Evolutionary conservation across 2,329 filamentous ascomycete species (phyloP).

Genomic region (Ceratocystis albifundus): DNA sequence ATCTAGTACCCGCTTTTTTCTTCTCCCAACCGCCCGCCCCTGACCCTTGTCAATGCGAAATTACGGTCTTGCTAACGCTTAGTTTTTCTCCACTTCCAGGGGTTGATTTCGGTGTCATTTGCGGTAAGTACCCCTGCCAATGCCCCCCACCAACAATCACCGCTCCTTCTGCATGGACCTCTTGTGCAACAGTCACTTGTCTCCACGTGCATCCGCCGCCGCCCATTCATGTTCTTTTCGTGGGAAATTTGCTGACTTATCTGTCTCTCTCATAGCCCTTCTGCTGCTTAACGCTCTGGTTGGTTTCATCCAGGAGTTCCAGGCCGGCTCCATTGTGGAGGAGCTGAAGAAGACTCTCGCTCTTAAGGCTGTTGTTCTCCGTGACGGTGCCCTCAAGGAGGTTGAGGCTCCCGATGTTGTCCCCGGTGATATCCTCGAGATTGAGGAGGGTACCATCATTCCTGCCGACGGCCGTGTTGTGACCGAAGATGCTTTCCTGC

Average conservation of each 20-base stretch:
- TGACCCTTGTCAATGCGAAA: not conserved
- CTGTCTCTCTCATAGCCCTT: constrained; percentile 36
- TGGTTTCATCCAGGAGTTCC: constrained; percentile 81
- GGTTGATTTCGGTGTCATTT: constrained; percentile 91
- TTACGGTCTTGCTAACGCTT: constrained; percentile 19
- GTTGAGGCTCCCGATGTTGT: constrained; percentile 75
- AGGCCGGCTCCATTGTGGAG: constrained; percentile 81
- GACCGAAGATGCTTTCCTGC: constrained; percentile 71
- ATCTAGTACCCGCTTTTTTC: not conserved
- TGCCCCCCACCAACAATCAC: not conserved
- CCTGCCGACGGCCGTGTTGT: constrained; percentile 80
- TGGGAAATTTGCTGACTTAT: not conserved
- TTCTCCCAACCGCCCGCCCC: not conserved
- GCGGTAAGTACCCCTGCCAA: constrained; percentile 34
- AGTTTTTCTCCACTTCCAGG: constrained; percentile 29
- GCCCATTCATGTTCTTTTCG: not conserved
- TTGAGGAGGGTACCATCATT: constrained; percentile 82
- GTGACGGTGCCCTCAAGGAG: constrained; percentile 64
- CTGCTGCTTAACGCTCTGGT: constrained; percentile 75
- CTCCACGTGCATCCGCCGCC: not conserved
- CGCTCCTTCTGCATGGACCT: not conserved
- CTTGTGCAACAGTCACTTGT: constrained; percentile 4
- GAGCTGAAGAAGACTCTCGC: constrained; percentile 85
- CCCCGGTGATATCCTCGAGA: constrained; percentile 77
- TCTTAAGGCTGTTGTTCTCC: constrained; percentile 75